These are phyloP conservation scores for Solanum okadae DNA, from an alignment of 257 asterid genomes.

Conservation along the genomic window DNA sequence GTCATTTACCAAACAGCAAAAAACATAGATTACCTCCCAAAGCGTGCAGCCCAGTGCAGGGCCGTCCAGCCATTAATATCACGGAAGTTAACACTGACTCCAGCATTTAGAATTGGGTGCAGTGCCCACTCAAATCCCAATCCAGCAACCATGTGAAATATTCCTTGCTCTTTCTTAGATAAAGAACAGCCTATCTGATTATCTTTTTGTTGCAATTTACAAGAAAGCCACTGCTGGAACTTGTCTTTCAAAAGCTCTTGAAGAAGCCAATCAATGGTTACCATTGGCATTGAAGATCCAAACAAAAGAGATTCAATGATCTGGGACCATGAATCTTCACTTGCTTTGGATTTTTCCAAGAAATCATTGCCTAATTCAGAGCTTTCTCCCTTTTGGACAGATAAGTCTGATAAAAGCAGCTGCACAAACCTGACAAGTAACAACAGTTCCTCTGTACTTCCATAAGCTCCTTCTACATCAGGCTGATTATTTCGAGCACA, in stretches of 20 bases:
- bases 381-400: neutral
- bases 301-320: constrained; percentile 3
- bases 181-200: constrained; percentile 23
- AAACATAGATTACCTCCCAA: constrained; percentile 44
- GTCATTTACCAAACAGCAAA: neutral
- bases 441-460: constrained; percentile 46
- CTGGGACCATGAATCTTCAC: constrained; percentile 11
- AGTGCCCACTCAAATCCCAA: constrained; percentile 76
- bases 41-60: constrained; percentile 81
- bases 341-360: constrained; percentile 7
- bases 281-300: constrained; percentile 3
- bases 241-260: constrained; percentile 17
- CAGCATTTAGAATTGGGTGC: constrained; percentile 49
- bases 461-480: constrained; percentile 27
- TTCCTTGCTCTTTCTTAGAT: constrained; percentile 68
- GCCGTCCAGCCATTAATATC: constrained; percentile 75
- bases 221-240: constrained; percentile 15
- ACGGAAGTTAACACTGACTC: constrained; percentile 54
- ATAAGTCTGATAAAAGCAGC: constrained; percentile 1
- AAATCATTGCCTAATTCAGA: neutral
- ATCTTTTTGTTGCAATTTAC: constrained; percentile 21
- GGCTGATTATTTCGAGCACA: constrained; percentile 25
- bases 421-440: constrained; percentile 15
- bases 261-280: constrained; percentile 16
- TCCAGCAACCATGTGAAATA: constrained; percentile 66